Evolutionary conservation across 441 rosid genomes (phyloP), one percentile per base, ranked within the genome.

Genomic region (Pelargonium citronellum): DNA sequence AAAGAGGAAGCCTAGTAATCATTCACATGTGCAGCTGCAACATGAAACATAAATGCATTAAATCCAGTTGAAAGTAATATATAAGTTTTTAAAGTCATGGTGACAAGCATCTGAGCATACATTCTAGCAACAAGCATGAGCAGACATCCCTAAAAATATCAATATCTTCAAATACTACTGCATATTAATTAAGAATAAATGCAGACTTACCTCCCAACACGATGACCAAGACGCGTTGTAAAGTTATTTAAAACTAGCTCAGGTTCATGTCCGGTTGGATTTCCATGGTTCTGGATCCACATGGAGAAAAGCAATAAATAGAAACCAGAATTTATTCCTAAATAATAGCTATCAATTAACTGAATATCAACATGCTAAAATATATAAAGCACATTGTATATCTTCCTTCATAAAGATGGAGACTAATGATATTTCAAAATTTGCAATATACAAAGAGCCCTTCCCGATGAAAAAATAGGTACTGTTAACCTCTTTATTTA

Each of bases 181-280:
- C 5, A 8, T 55, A 41, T 44, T 19, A 39, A 64, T 16, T 15
- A 44, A 46, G 57, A 65, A 15, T 27, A 55, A 27, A 19, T 61
- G 39, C 51, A 46, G 63, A 30, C 46, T 62, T 73, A 93, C 97
- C 98, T 90, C 34, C 95, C 98, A 77, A 91, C 62, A 19, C 97
- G 97, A 78, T 86, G 95, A 41, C 98, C 98, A 76, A 94, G 75
- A 41, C 96, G 91, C 0, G 97, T 91, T 0, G 96, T 88, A 73
- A 94, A 94, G 84, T 91, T 91, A 60, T 79, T 91, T 66, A 94
- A 76, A 7, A 91, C 85, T 43, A 94, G 85, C 82, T 94, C 98
- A 0, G 98, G 98, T 70, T 83, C 67, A 72, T 94, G 98, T 75
- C 87, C 76, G 8, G 98, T 94, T 24, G 98, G 98, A 73, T 86